Conservation (phyloP, 2,329 filamentous ascomycete species). For the Leptodontidium sp. region DNA sequence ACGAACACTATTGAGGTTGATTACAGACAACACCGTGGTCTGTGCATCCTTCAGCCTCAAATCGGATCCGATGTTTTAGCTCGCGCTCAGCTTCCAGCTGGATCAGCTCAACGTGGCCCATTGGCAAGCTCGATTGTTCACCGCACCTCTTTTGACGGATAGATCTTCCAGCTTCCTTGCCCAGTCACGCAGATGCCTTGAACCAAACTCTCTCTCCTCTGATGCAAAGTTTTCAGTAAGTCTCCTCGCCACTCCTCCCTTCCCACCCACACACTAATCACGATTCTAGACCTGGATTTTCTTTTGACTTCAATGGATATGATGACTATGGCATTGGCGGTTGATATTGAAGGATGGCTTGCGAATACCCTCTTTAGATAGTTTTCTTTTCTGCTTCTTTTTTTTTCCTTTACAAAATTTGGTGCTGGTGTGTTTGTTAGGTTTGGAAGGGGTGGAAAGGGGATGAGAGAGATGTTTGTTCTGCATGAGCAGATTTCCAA, state of each 20-base stretch:
- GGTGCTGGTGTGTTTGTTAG: not conserved
- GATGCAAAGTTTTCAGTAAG: not conserved
- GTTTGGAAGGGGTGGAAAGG: not conserved
- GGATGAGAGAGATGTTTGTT: not conserved
- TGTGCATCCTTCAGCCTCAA: constrained; percentile 4
- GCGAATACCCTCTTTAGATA: not conserved
- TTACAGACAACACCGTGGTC: constrained; percentile 24
- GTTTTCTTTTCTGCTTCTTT: not conserved
- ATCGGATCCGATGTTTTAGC: not conserved
- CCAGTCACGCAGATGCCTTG: not conserved
- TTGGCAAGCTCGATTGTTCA: not conserved
- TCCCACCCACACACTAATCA: not conserved
- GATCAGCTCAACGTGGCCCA: not conserved
- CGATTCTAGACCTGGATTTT: not conserved
- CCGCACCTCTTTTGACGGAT: not conserved
- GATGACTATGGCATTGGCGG: not conserved
- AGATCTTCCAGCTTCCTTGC: not conserved
- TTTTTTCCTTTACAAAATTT: constrained; percentile 3
- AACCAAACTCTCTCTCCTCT: not conserved
- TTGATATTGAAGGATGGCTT: not conserved
- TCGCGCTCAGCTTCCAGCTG: too few species aligned
- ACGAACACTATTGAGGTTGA: constrained; percentile 35
- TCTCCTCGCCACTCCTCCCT: too few species aligned
- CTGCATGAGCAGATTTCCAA: not conserved
- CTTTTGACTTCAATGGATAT: not conserved